Evolutionary conservation across 495 filamentous ascomycete genomes (phyloP), one percentile per base, ranked within the genome.

Genomic region (Podospora anserina): DNA sequence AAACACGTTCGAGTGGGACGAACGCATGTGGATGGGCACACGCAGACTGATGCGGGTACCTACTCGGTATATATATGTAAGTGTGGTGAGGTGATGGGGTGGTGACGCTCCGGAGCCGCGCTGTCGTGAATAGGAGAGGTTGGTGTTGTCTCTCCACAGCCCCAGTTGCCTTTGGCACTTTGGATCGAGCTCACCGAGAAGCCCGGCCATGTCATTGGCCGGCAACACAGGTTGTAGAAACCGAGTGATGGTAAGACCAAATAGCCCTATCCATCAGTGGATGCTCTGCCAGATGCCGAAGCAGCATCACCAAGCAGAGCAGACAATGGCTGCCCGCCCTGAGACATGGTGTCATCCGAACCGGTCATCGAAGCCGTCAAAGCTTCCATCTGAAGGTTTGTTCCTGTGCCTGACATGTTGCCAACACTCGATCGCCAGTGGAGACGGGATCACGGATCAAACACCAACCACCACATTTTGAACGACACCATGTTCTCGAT

Each of bases 391-490:
- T 49, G 39, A 11, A 13, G 7, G 39, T 49, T 49, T 49, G 39
- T 49, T 49, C 39, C 39, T 49, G 39, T 49, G 7, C 39, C 13
- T 49, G 39, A 11, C 39, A 49, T 49, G 9, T 49, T 11, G 39
- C 39, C 39, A 49, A 32, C 30, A 7, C 30, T 49, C 11, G 34
- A 39, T 39, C 39, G 55, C 55, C n/a, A 58, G 55, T 20, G 55
- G 55, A 58, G 23, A 26, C n/a, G 55, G 23, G 55, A 58, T 5
- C 9, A 18, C 9, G 54, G 18, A 57, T 58, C 55, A 58, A 58
- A 58, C 55, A 58, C n/a, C 55, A 58, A 58, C n/a, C n/a, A 26
- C 55, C n/a, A 20, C n/a, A 58, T 58, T 58, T 58, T 20, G 4
- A 26, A 58, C 15, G 18, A 18, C 18, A 58, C 55, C 39, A 49